These are phyloP conservation scores for Kingdonia uniflora DNA, from an alignment of 164 flowering plant species.

Conservation along the genomic window DNA sequence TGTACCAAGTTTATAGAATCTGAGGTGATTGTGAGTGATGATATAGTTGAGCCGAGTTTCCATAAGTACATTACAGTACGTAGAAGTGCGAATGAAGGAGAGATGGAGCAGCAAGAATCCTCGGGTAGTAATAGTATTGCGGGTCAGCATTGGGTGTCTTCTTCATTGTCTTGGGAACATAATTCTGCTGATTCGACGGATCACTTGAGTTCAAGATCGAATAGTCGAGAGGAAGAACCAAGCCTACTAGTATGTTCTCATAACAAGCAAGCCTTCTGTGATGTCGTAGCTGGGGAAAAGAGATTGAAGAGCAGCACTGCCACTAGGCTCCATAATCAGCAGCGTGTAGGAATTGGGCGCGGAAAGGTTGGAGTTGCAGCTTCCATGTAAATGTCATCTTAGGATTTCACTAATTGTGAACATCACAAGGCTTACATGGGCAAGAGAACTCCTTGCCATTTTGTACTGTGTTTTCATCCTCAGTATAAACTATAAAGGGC, in stretches of 20 bases:
- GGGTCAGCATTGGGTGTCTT: constrained; percentile 29
- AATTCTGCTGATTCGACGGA: constrained; percentile 70
- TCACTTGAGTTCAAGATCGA: constrained; percentile 41
- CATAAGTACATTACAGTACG: constrained; percentile 84
- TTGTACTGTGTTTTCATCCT: too few species aligned
- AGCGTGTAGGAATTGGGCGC: too few species aligned
- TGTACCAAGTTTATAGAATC: constrained; percentile 27
- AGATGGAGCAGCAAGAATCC: constrained; percentile 60
- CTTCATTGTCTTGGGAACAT: constrained; percentile 59
- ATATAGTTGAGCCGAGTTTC: constrained; percentile 68
- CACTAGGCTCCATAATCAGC: too few species aligned
- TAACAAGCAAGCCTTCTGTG: too few species aligned
- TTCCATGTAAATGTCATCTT: too few species aligned
- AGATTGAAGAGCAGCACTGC: too few species aligned
- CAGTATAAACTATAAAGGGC: too few species aligned
- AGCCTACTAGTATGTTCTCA: background rate
- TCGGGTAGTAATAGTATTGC: constrained; percentile 76
- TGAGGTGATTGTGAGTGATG: constrained; percentile 34
- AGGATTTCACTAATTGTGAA: too few species aligned
- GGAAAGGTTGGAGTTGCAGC: too few species aligned
- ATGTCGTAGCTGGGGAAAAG: too few species aligned
- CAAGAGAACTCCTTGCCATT: too few species aligned
- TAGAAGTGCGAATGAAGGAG: constrained; percentile 27
- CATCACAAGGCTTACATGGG: too few species aligned
- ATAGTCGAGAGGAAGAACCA: constrained; percentile 9